Percentiles rank a stretch among this genome's conserved stretches.
phyloP scores from a whole-genome alignment of 225 moss, liverwort and hornwort species.

The Climacium dendroides region DNA sequence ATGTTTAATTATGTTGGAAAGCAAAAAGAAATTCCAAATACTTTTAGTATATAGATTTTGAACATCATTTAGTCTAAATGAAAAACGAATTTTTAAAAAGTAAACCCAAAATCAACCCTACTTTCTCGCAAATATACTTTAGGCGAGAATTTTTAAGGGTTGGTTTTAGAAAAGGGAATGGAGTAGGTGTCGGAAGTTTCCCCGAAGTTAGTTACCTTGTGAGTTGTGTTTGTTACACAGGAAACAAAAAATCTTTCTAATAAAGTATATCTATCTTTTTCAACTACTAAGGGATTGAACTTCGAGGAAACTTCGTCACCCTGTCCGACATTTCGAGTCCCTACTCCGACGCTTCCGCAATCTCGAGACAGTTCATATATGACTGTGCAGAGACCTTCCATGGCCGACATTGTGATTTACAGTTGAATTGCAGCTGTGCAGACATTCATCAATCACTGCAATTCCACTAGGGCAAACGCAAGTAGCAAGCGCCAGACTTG shows the following conservation, averaged over 20 bases:
- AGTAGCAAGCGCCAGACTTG: not conserved
- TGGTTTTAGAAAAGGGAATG: not conserved
- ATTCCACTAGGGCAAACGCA: not conserved
- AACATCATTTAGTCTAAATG: no score
- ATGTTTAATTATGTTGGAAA: fast-evolving
- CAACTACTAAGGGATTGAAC: not conserved
- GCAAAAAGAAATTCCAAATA: not conserved
- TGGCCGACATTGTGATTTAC: not conserved
- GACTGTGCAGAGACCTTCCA: not conserved
- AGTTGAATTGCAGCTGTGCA: not conserved
- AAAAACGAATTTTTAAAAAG: no score
- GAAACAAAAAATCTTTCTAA: not conserved
- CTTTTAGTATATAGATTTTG: not conserved
- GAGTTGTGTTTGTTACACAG: not conserved
- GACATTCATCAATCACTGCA: not conserved
- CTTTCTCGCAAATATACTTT: not conserved
- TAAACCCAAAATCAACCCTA: not conserved
- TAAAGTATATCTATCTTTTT: not conserved
- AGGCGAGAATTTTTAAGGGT: fast-evolving
- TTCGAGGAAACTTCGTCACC: not conserved
- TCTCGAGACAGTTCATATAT: not conserved
- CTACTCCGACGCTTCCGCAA: not conserved
- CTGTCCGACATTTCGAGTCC: not conserved
- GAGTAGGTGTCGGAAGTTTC: not conserved
- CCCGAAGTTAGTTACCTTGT: not conserved